A percentile compares a stretch with the other conserved stretches of the same genome.
These are phyloP conservation scores for Alternaria angustiovoidea DNA, from an alignment of 2,329 filamentous ascomycete genomes.

Conservation along the genomic window DNA sequence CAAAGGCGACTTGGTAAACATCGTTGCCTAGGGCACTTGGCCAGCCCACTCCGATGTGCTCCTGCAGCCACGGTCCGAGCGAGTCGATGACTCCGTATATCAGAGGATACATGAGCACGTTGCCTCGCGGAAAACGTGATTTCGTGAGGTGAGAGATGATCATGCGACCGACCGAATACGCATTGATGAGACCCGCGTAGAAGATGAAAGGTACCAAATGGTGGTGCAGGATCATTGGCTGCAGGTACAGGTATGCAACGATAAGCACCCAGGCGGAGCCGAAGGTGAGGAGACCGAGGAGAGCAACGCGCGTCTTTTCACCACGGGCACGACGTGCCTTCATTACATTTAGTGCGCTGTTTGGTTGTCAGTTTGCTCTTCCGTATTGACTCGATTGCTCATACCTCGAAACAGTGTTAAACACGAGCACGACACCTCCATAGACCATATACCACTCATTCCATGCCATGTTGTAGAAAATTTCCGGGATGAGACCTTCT, in stretches of 20 bases:
- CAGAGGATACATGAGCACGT: constrained; percentile 82
- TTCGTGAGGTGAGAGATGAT: constrained; percentile 94
- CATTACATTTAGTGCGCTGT: constrained; percentile 82
- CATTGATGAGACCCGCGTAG: constrained; percentile 89
- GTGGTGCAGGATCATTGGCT: constrained; percentile 80
- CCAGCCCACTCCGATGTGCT: constrained; percentile 57
- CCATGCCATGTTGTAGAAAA: constrained; percentile 81
- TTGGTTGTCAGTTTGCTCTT: constrained; percentile 18
- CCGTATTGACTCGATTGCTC: constrained; percentile 1
- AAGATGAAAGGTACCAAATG: constrained; percentile 90
- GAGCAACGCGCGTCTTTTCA: constrained; percentile 74
- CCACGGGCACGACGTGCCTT: constrained; percentile 76
- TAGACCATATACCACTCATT: constrained; percentile 94
- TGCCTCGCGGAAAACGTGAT: constrained; percentile 87
- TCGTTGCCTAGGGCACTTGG: constrained; percentile 59
- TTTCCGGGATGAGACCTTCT: constrained; percentile 70
- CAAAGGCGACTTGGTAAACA: constrained; percentile 89
- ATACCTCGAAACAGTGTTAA: constrained; percentile 79
- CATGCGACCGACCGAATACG: constrained; percentile 94
- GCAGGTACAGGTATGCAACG: constrained; percentile 79
- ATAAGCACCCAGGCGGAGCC: constrained; percentile 80
- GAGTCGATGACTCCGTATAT: constrained; percentile 82
- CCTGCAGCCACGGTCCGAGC: constrained; percentile 71
- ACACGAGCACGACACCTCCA: constrained; percentile 79
- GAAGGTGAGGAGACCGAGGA: constrained; percentile 85